phyloP scores from a whole-genome alignment of 306 rosid species.

The Pyrus communis region DNA sequence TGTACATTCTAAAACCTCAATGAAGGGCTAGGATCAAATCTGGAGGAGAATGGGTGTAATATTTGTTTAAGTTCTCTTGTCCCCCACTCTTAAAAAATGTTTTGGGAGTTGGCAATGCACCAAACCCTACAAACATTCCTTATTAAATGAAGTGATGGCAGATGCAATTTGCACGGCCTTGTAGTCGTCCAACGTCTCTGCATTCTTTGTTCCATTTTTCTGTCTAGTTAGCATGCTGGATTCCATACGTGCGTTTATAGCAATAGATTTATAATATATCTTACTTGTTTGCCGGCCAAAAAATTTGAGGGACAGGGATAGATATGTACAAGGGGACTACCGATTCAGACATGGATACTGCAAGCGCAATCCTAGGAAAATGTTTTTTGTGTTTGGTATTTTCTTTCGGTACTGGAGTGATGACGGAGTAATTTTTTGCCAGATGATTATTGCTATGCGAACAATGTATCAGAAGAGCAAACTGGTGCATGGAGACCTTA shows the following conservation, averaged over 20 bases:
- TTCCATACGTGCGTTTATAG: background rate
- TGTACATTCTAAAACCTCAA: too few relatives aligned
- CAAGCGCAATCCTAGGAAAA: slow-evolving; percentile 80
- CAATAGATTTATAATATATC: slow-evolving; percentile 3
- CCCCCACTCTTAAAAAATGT: too few relatives aligned
- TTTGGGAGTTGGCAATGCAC: too few relatives aligned
- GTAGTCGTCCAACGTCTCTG: too few relatives aligned
- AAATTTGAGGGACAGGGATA: slow-evolving; percentile 78
- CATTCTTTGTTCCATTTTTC: too few relatives aligned
- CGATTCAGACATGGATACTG: slow-evolving; percentile 85
- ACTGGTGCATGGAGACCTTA: slow-evolving; percentile 91
- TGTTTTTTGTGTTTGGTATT: background rate
- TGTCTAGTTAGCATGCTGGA: background rate
- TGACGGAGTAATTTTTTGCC: slow-evolving; percentile 8
- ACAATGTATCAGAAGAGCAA: slow-evolving; percentile 82
- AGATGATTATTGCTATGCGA: slow-evolving; percentile 82
- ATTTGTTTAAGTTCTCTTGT: too few relatives aligned
- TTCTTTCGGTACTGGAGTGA: background rate
- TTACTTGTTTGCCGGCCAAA: slow-evolving; percentile 1
- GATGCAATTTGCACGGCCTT: too few relatives aligned
- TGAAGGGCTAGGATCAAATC: too few relatives aligned
- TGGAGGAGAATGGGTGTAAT: too few relatives aligned
- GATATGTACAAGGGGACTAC: slow-evolving; percentile 89
- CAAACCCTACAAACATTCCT: too few relatives aligned
- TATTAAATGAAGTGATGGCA: too few relatives aligned